These are phyloP conservation scores for Periglandula ipomoeae DNA, from an alignment of 2,329 filamentous ascomycete species.

Conservation along the genomic window DNA sequence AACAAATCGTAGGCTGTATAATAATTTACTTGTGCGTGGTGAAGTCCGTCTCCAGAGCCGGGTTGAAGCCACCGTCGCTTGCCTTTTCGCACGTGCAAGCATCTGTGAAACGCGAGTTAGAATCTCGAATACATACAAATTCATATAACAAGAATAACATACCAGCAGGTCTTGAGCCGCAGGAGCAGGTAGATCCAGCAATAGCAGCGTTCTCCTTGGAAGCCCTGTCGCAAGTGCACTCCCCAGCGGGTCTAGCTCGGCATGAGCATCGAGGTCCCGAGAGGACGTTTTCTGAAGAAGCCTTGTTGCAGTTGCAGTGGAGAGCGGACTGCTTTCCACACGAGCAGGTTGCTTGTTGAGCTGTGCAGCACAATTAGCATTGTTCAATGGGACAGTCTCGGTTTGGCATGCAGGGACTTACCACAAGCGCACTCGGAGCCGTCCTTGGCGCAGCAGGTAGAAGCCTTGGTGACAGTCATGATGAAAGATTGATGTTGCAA, in stretches of 20 bases:
- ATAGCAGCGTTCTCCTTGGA: conserved; percentile 57
- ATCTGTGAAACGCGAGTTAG: conserved; percentile 29
- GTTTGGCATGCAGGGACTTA: conserved; percentile 25
- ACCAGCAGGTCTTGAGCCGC: conserved; percentile 66
- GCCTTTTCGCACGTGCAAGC: conserved; percentile 80
- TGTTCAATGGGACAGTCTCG: background rate
- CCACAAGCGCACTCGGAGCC: conserved; percentile 46
- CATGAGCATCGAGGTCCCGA: conserved; percentile 73
- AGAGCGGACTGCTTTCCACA: conserved; percentile 84
- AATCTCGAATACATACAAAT: background rate
- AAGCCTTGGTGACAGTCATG: conserved; percentile 29
- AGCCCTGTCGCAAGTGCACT: conserved; percentile 74
- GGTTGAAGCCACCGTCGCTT: conserved; percentile 49
- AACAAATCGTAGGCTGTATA: background rate
- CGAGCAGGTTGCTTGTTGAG: conserved; percentile 65
- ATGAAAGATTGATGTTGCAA: no score
- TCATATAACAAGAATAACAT: conserved; percentile 23
- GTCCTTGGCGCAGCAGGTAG: conserved; percentile 50
- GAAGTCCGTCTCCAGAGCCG: conserved; percentile 73
- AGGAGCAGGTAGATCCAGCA: conserved; percentile 58
- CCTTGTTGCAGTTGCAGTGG: conserved; percentile 76
- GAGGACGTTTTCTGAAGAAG: conserved; percentile 63
- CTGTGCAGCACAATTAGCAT: conserved; percentile 22
- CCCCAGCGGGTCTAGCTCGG: conserved; percentile 66
- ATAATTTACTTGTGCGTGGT: conserved; percentile 54